Conservation (phyloP, 495 filamentous ascomycete species). For the Xanthoparmelia taractica region DNA sequence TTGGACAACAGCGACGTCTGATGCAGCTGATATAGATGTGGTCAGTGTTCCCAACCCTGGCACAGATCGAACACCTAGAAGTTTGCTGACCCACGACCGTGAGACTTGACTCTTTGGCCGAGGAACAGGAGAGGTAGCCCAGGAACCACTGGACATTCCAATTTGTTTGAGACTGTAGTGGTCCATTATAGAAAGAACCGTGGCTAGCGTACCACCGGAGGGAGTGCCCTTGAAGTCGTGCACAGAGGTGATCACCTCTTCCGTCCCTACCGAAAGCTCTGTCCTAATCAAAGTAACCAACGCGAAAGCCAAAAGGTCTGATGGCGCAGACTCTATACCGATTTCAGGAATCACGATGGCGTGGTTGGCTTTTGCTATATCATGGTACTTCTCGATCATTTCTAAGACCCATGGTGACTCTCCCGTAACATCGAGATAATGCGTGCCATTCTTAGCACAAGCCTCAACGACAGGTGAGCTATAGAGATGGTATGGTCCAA, state of each 20-base stretch:
- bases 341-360: slow-evolving; percentile 82
- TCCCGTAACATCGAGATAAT: slow-evolving; percentile 86
- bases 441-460: slow-evolving; percentile 81
- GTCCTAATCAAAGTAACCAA: slow-evolving; percentile 59
- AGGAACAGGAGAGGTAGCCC: slow-evolving; percentile 55
- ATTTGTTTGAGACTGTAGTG: slow-evolving; percentile 52
- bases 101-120: slow-evolving; percentile 33
- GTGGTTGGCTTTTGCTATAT: slow-evolving; percentile 61
- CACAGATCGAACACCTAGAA: slow-evolving; percentile 55
- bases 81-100: slow-evolving; percentile 31
- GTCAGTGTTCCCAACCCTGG: slow-evolving; percentile 62
- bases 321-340: slow-evolving; percentile 77
- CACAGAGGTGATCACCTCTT: slow-evolving; percentile 53
- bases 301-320: slow-evolving; percentile 70
- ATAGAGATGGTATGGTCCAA: slow-evolving; percentile 75
- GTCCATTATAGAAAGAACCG: slow-evolving; percentile 57
- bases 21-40: slow-evolving; percentile 47
- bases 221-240: slow-evolving; percentile 56
- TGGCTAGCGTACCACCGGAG: slow-evolving; percentile 68
- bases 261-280: slow-evolving; percentile 46
- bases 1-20: slow-evolving; percentile 62
- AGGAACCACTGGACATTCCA: slow-evolving; percentile 49
- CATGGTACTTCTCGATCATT: slow-evolving; percentile 76
- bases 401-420: slow-evolving; percentile 72
- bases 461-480: slow-evolving; percentile 77